phyloP scores from a whole-genome alignment of 2,329 filamentous ascomycete species.

The Venturia effusa region DNA sequence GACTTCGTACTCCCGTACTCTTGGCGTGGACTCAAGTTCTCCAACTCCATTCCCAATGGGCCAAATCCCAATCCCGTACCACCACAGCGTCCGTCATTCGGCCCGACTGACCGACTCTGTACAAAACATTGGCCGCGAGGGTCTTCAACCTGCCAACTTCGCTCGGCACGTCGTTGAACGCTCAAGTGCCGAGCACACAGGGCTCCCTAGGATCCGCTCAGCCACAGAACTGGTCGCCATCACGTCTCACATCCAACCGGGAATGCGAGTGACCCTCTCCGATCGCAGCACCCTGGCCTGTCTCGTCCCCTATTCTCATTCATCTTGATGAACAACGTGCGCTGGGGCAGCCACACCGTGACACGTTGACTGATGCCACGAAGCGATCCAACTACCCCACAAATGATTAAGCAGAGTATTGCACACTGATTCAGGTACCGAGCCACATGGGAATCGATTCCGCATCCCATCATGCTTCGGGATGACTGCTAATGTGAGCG shows the following conservation, averaged over 20 bases:
- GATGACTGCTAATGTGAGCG: neutral
- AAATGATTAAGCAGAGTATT: neutral
- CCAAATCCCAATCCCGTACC: neutral
- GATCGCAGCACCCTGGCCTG: neutral
- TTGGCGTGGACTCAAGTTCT: neutral
- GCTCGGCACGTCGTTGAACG: neutral
- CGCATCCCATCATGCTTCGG: neutral
- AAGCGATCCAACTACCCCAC: neutral
- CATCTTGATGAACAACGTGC: neutral
- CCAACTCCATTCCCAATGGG: too few species aligned
- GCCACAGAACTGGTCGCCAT: neutral
- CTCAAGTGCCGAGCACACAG: neutral
- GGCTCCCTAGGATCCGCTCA: neutral
- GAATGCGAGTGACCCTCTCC: neutral
- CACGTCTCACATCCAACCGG: neutral
- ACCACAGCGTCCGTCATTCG: too few species aligned
- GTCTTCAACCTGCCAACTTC: neutral
- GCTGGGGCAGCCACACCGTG: neutral
- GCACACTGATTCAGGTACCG: neutral
- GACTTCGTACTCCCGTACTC: neutral
- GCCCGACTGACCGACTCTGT: neutral
- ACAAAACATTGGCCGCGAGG: neutral
- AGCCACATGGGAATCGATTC: neutral
- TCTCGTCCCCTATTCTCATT: neutral
- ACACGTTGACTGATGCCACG: slow-evolving; percentile 3